phyloP scores from a whole-genome alignment of 2,329 filamentous ascomycete genomes.

The Fusarium concolor region DNA sequence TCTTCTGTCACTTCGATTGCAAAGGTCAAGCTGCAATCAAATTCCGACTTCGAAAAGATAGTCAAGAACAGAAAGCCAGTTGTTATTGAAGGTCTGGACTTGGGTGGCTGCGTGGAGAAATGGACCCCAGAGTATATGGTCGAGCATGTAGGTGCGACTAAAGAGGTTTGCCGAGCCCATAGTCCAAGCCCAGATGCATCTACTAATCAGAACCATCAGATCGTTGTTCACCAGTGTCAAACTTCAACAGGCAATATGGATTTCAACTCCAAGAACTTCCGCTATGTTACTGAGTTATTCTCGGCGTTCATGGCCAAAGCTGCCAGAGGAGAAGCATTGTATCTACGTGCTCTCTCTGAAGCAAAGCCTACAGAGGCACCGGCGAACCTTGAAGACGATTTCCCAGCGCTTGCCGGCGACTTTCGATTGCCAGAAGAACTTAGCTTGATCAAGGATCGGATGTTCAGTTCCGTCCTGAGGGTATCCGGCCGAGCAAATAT shows the following conservation, averaged over 20 bases:
- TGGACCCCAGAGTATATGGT: conserved; percentile 80
- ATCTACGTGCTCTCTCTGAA: conserved; percentile 81
- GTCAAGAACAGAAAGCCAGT: conserved; percentile 65
- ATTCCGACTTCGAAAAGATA: conserved; percentile 69
- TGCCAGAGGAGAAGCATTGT: conserved; percentile 70
- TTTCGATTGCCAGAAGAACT: conserved; percentile 76
- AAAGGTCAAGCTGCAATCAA: conserved; percentile 63
- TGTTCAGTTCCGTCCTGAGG: conserved; percentile 82
- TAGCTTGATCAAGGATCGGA: conserved; percentile 66
- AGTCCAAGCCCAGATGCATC: not conserved
- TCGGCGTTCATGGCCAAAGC: conserved; percentile 73
- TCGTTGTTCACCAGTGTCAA: conserved; percentile 78
- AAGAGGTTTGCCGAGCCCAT: conserved; percentile 61
- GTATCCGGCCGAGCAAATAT: conserved; percentile 85
- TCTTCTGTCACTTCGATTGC: conserved; percentile 56
- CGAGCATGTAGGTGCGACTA: conserved; percentile 68
- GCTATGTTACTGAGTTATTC: conserved; percentile 76
- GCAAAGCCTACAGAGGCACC: conserved; percentile 75
- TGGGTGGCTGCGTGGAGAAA: conserved; percentile 73
- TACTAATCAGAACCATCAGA: conserved; percentile 54
- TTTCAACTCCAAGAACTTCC: conserved; percentile 86
- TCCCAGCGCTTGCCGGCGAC: conserved; percentile 74
- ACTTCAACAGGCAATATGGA: conserved; percentile 72
- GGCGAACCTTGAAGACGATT: conserved; percentile 77
- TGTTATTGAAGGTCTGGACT: conserved; percentile 72